These are phyloP conservation scores for Colletotrichum cordylinicola DNA, from an alignment of 2,329 filamentous ascomycete genomes.

Conservation along the genomic window DNA sequence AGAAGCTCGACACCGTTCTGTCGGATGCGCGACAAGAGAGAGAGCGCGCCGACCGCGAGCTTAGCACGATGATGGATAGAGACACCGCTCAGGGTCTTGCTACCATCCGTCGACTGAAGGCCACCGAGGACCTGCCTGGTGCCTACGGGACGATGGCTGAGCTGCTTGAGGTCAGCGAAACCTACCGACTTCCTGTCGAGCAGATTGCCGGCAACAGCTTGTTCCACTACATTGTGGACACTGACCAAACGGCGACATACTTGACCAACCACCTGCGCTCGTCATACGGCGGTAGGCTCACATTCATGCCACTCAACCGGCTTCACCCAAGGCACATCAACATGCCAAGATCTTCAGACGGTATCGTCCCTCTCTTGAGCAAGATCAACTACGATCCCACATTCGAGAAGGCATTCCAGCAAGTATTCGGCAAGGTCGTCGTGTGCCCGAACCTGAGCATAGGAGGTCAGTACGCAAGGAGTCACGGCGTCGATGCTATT, in stretches of 20 bases:
- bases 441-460: conserved; percentile 90
- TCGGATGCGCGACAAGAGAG: conserved; percentile 78
- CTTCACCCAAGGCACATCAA: conserved; percentile 74
- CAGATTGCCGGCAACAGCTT: conserved; percentile 91
- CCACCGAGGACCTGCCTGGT: conserved; percentile 79
- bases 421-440: conserved; percentile 95
- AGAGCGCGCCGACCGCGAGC: conserved; percentile 75
- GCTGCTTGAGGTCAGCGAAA: conserved; percentile 84
- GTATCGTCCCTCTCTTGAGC: conserved; percentile 82
- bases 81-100: conserved; percentile 86
- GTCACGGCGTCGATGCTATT: conserved; percentile 90
- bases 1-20: conserved; percentile 81
- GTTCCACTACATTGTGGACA: conserved; percentile 96
- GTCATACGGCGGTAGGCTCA: conserved; percentile 83
- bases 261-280: conserved; percentile 82
- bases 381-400: conserved; percentile 80
- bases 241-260: conserved; percentile 82
- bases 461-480: conserved; percentile 89
- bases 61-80: conserved; percentile 88
- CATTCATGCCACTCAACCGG: conserved; percentile 91
- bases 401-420: conserved; percentile 87
- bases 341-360: conserved; percentile 73
- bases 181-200: conserved; percentile 88
- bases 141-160: conserved; percentile 94
- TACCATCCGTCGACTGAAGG: conserved; percentile 83